phyloP scores from a whole-genome alignment of 352 stramenopile species.

The Phytopythium delawarense region DNA sequence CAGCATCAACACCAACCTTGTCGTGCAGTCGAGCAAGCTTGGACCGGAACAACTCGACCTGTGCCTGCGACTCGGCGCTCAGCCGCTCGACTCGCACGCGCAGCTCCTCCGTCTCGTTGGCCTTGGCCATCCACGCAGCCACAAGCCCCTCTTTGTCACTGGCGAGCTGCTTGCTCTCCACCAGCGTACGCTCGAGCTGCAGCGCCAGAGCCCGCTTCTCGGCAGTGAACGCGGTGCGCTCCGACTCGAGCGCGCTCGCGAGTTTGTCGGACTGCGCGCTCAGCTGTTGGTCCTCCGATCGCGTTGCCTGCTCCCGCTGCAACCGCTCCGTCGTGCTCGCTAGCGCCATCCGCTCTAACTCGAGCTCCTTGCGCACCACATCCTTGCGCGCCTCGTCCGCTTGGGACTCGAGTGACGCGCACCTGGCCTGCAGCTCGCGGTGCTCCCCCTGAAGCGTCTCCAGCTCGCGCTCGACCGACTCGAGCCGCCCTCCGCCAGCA shows the following conservation, averaged over 20 bases:
- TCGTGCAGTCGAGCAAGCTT: constrained; percentile 32
- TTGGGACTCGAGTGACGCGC: constrained; percentile 14
- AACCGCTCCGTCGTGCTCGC: constrained; percentile 24
- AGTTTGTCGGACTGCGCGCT: constrained; percentile 9
- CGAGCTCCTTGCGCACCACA: constrained; percentile 35
- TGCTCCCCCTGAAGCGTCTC: constrained; percentile 16
- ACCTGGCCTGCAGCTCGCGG: constrained; percentile 14
- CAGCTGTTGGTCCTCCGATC: constrained; percentile 22
- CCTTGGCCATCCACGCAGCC: constrained; percentile 26
- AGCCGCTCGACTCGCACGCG: constrained; percentile 34
- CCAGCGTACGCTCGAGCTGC: constrained; percentile 19
- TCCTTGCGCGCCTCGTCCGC: constrained; percentile 37
- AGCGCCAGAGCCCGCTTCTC: constrained; percentile 19
- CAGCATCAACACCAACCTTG: constrained; percentile 2
- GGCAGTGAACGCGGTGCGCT: constrained; percentile 9
- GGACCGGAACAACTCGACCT: constrained; percentile 38
- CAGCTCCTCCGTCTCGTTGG: constrained; percentile 43
- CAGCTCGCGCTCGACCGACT: constrained; percentile 9
- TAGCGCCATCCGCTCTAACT: constrained; percentile 41
- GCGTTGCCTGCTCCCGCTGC: constrained; percentile 30
- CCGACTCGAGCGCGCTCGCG: constrained; percentile 11
- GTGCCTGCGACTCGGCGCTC: constrained; percentile 35
- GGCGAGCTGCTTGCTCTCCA: constrained; percentile 13
- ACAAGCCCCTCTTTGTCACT: constrained; percentile 27
- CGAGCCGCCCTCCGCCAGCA: constrained; percentile 14